Evolutionary conservation across 2,329 filamentous ascomycete genomes (phyloP), one percentile per base, ranked within the genome.

Genomic region (Neodidymelliopsis sp.): DNA sequence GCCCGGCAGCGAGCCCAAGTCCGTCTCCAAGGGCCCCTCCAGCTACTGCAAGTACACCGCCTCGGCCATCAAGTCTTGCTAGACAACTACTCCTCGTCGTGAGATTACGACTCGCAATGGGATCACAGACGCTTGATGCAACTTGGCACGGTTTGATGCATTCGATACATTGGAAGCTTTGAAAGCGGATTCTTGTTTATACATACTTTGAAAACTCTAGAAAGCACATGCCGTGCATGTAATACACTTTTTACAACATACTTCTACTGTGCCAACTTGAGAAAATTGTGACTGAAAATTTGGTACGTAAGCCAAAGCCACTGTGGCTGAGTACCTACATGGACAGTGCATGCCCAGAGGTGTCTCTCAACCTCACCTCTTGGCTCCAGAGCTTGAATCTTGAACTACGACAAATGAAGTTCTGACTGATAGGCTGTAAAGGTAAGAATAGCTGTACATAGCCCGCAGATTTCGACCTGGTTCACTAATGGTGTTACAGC

Each of bases 1-100:
- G 7, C 61, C 62, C 37, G 66, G 65, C 27, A 55, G 40, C 29
- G 67, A 70, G 63, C 67, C 67, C 44, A 50, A 60, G 57, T 60
- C 55, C 10, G 54, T 67, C 41, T 57, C 54, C 52, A 66, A 62
- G 54, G 67, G 67, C n/a, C 58, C 63, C 41, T 64, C 59, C 56
- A 39, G 29, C 40, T 48, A 57, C 49, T 70, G 67, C 62, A 67
- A 61, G 37, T 69, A 70, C 60, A 68, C 63, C 15, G 67, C 62
- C 25, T 60, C 61, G 4, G 63, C 65, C 33, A 54, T 70, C 49
- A 59, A 62, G 54, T 24, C 62, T 53, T 71, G 68, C 57, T 71
- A 71, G 48, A 57, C 24, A 30, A 7, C 12, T 44, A 22, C 10
- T 25, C 16, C 15, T 37, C 33, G 25, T 30, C 2, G 36, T 22